Evolutionary conservation across 2,329 filamentous ascomycete genomes (phyloP).

Genomic region (Colletotrichum plurivorum): DNA sequence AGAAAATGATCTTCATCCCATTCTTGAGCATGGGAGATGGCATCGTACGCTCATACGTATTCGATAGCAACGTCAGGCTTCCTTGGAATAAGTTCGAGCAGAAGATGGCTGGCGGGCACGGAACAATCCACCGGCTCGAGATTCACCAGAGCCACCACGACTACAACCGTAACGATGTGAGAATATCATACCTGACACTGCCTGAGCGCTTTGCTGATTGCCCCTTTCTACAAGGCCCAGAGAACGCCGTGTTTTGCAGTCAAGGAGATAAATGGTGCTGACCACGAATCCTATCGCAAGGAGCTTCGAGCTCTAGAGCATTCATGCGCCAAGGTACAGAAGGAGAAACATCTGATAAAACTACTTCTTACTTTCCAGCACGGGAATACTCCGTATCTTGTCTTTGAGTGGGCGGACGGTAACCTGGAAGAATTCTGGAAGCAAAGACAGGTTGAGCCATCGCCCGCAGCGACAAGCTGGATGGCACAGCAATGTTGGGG

Average conservation of each 20-base stretch:
- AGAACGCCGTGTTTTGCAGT: constrained; percentile 21
- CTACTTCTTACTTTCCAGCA: constrained; percentile 37
- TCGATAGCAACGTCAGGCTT: constrained; percentile 12
- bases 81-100: constrained; percentile 6
- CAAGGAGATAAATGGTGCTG: constrained; percentile 16
- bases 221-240: background rate
- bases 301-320: constrained; percentile 22
- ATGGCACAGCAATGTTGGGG: constrained; percentile 27
- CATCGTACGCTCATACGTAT: background rate
- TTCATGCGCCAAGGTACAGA: constrained; percentile 6
- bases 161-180: background rate
- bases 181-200: background rate
- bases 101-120: constrained; percentile 5
- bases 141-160: constrained; percentile 17
- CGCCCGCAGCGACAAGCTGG: background rate
- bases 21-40: constrained; percentile 7
- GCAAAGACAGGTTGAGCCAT: background rate
- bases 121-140: constrained; percentile 1
- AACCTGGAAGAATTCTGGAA: constrained; percentile 38
- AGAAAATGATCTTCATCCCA: constrained; percentile 22
- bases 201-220: background rate
- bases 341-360: constrained; percentile 34
- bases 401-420: constrained; percentile 42
- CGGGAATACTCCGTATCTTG: constrained; percentile 23
- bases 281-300: constrained; percentile 10